Percentiles rank a stretch among this genome's conserved stretches.
Evolutionary conservation across 2,329 filamentous ascomycete species (phyloP).

Genomic region (Colletotrichum spinosum): DNA sequence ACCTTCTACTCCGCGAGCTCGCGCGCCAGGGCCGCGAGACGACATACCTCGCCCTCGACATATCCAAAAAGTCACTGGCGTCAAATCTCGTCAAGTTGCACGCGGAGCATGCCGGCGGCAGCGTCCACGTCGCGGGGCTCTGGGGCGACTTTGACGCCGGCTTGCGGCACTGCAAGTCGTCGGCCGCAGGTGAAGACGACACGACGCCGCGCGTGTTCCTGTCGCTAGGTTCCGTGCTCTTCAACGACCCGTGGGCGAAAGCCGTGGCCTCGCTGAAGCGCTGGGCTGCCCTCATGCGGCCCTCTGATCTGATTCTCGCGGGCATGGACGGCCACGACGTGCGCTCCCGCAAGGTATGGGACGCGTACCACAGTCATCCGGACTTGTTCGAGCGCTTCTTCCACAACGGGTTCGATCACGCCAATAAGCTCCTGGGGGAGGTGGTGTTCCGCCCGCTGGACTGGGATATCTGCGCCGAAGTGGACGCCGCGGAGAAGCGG

Average conservation of each 20-base stretch:
- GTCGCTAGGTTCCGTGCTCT: conserved; percentile 55
- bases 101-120: conserved; percentile 43
- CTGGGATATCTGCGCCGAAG: conserved; percentile 51
- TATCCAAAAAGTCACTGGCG: conserved; percentile 50
- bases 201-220: conserved; percentile 18
- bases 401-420: conserved; percentile 52
- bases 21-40: conserved; percentile 44
- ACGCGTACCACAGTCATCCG: conserved; percentile 52
- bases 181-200: neutral
- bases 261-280: conserved; percentile 49
- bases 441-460: conserved; percentile 50
- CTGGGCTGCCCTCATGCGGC: conserved; percentile 51
- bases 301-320: conserved; percentile 50
- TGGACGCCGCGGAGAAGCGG: conserved; percentile 50
- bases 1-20: conserved; percentile 50
- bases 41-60: conserved; percentile 55
- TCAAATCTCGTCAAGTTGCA: conserved; percentile 49
- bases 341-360: conserved; percentile 52
- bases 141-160: conserved; percentile 55
- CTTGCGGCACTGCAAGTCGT: conserved; percentile 43
- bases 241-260: conserved; percentile 53
- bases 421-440: conserved; percentile 50
- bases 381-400: conserved; percentile 52
- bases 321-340: conserved; percentile 56
- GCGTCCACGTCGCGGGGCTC: conserved; percentile 50